A percentile compares a stretch with the other conserved stretches of the same genome.
Evolutionary conservation across 106 monocot species (phyloP).

Genomic region (Dendrobium officinale): DNA sequence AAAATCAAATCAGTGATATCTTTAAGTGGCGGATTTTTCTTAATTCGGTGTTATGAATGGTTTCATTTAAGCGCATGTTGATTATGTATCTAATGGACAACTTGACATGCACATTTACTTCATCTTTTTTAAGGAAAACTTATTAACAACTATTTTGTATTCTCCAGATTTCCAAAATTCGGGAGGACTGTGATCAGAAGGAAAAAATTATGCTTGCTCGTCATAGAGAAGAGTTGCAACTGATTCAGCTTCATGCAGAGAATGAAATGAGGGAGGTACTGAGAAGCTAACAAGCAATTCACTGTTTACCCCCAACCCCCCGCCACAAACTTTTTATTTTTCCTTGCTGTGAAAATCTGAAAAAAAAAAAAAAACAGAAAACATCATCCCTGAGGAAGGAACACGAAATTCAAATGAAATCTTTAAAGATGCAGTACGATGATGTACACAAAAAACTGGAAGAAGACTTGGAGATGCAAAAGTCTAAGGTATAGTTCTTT

Average conservation of each 20-base stretch:
- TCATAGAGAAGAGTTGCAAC: slow-evolving; percentile 74
- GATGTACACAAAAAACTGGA: slow-evolving; percentile 68
- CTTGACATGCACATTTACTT: background rate
- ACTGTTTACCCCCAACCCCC: background rate
- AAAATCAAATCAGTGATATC: background rate
- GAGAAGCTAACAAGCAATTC: background rate
- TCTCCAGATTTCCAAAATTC: slow-evolving; percentile 64
- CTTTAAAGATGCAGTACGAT: slow-evolving; percentile 66
- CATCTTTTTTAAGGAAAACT: background rate
- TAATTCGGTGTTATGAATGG: background rate
- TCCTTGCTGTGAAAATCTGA: background rate
- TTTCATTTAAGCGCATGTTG: background rate
- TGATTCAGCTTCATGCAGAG: slow-evolving; percentile 66
- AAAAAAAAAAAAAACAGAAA: slow-evolving; percentile 31
- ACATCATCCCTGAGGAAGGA: slow-evolving; percentile 71
- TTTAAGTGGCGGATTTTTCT: background rate
- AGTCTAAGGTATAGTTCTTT: slow-evolving; percentile 51
- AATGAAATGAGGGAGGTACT: slow-evolving; percentile 89
- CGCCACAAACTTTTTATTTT: background rate
- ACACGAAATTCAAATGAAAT: slow-evolving; percentile 86
- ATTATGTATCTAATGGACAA: background rate
- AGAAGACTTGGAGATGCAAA: slow-evolving; percentile 80
- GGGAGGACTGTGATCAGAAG: slow-evolving; percentile 60
- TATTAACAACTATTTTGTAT: slow-evolving; percentile 7
- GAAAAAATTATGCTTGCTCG: slow-evolving; percentile 49